phyloP scores from a whole-genome alignment of 2,329 filamentous ascomycete species.

The Tolypocladium nubicola region DNA sequence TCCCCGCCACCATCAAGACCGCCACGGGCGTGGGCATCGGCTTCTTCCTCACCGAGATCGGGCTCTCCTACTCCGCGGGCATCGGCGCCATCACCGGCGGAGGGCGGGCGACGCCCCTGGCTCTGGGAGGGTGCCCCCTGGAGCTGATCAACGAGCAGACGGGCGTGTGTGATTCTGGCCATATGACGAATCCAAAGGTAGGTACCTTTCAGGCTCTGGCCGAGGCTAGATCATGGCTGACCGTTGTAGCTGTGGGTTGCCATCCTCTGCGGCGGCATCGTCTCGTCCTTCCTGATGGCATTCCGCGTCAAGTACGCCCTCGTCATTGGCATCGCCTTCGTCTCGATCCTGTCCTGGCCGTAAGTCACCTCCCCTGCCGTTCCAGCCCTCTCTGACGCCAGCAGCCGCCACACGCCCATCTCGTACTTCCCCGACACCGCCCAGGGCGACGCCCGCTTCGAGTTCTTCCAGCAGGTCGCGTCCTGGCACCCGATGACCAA shows the following conservation, averaged over 20 bases:
- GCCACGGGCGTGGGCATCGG: slow-evolving; percentile 57
- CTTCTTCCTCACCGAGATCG: slow-evolving; percentile 52
- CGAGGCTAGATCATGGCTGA: slow-evolving; percentile 1
- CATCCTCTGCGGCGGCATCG: slow-evolving; percentile 66
- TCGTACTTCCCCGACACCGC: slow-evolving; percentile 61
- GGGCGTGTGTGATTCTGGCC: slow-evolving; percentile 43
- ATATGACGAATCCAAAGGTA: slow-evolving; percentile 69
- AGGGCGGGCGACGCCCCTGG: slow-evolving; percentile 53
- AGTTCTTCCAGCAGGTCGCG: slow-evolving; percentile 65
- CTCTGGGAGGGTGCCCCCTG: slow-evolving; percentile 62
- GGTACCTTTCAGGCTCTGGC: slow-evolving; percentile 5
- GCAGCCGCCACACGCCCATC: slow-evolving; percentile 50
- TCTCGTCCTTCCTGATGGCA: slow-evolving; percentile 73
- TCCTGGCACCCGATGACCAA: slow-evolving; percentile 60
- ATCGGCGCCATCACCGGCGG: slow-evolving; percentile 74
- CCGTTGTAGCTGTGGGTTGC: slow-evolving; percentile 64
- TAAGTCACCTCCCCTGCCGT: slow-evolving; percentile 24
- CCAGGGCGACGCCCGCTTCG: slow-evolving; percentile 53
- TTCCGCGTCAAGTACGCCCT: slow-evolving; percentile 68
- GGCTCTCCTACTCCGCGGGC: slow-evolving; percentile 66
- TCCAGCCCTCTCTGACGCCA: background rate
- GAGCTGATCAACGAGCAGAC: slow-evolving; percentile 36
- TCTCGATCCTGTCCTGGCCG: slow-evolving; percentile 68
- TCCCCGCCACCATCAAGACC: slow-evolving; percentile 54
- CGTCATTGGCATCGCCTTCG: slow-evolving; percentile 60